Base-by-base conservation (phyloP, 2,329 filamentous ascomycete species). In the Escovopsis sp. region DNA sequence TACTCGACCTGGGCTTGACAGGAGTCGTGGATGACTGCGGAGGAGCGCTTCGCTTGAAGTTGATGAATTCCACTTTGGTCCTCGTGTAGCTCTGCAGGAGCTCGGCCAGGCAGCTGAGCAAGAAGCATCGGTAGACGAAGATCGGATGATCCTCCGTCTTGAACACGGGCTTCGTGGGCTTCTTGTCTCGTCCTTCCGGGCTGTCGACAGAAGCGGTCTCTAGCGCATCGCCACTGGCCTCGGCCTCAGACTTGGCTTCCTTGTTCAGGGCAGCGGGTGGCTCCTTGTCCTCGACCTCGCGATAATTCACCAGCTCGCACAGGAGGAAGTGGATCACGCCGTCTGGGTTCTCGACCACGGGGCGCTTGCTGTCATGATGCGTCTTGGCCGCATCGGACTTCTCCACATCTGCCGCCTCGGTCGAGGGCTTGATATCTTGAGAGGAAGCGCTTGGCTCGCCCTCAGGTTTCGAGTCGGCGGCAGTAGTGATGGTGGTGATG, bases 41-140 rank as follows among this genome's bases (percentile, higher is more conserved):
- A 36, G 86, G 82, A 6, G 84, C 79, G 51, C 87, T 94, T 41
- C 88, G 79, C 45, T 92, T 96, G 62, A 94, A 98, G 56, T 94
- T 96, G 63, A 99, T 94, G 53, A 99, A 96, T 53, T 98, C 92
- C 30, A 98, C 75, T 66, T 99, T 99, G 8, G 86, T 84, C 36
- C 86, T 77, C 46, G 86, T 94, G 61, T 96, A 98, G 49, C 81
- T 92, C 38, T 82, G 77, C 12, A 98, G 66, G 12, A 98, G 71
- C 56, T 99, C 90, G 0, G 85, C 79, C 27, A 99, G 64, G 49
- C 87, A 94, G 52, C 90, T 86, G 23, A 99, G 70, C 35, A 99
- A 63, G 62, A 96, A 94, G 61, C 88, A 94, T 33, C 90, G 76
- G 52, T 96, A 98, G 35, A 96, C 79, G 59, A 93, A 98, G 40